Evolutionary conservation across 805 yeast species (phyloP), one percentile per base, ranked within the genome.

Genomic region (Saccharomycopsis oosterbeekiorum): DNA sequence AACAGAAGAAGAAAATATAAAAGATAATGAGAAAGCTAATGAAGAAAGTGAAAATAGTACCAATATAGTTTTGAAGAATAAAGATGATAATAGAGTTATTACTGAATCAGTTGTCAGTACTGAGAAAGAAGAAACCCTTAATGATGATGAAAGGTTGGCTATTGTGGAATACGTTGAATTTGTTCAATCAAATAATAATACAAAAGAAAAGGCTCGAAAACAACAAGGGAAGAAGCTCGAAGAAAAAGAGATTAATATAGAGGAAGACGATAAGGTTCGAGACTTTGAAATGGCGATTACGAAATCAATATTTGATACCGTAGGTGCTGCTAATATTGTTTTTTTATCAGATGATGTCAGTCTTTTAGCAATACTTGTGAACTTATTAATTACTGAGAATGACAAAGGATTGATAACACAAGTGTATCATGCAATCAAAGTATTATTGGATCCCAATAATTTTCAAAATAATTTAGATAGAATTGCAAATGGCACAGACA

Each of bases 391-490:
- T 2, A 78, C 80, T 21, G 96, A 88, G 63, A 74, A 76, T 11
- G 84, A 84, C 65, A 80, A 85, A 4, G 96, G 96, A 0, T 73
- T 91, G 58, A 85, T 87, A 68, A 82, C 88, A 6, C 97, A 91
- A 70, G 87, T 92, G 0, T 84, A 82, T 65, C 97, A 91, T 72
- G 96, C 97, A 0, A 72, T 92, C 57, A 85, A 85, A 69, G 83
- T 85, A 1, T 72, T 92, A 40, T 75, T 92, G 14, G 92, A 88
- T 68, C 85, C 89, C 1, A 56, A 51, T 29, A 62, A 53, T 56
- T 39, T 53, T 26, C 36, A 29, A 5, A 56, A 40, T n/a, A 56
- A 42, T 56, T 4, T 56, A 15, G 58, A 56, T 40, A 41, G 55
- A 24, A 58, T 42, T 61, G 66, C 65, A 9, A 59, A 59, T 24